These are phyloP conservation scores for Mucor mucedo DNA, from an alignment of 371 early-diverging fungal species.

Conservation along the genomic window DNA sequence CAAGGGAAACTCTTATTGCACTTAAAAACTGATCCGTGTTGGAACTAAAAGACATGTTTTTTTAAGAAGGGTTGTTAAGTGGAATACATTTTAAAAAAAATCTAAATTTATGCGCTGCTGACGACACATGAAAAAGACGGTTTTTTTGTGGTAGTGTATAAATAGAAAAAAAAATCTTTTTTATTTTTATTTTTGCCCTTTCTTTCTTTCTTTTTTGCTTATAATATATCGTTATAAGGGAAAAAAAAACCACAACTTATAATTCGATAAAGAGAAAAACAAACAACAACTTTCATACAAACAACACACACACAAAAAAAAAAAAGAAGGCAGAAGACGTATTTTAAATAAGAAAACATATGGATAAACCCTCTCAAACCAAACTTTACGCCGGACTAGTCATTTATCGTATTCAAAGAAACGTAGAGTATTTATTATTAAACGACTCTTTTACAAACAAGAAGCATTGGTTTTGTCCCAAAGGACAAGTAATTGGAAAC, in stretches of 20 bases:
- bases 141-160: no score
- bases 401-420: constrained; percentile 77
- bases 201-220: background rate
- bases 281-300: no score
- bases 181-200: no score
- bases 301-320: background rate
- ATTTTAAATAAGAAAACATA: constrained; percentile 16
- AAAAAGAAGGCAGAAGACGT: background rate
- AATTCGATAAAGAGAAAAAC: background rate
- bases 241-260: background rate
- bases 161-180: no score
- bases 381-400: constrained; percentile 69
- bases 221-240: background rate
- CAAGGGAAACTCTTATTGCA: no score
- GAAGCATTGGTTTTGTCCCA: constrained; percentile 86
- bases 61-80: no score
- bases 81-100: no score
- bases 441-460: constrained; percentile 84
- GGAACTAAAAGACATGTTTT: no score
- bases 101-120: no score
- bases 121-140: no score
- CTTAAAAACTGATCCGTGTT: no score
- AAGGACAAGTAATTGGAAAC: constrained; percentile 78
- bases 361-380: constrained; percentile 50
- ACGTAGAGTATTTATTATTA: constrained; percentile 83